These are phyloP conservation scores for Medicago truncatula DNA, from an alignment of 306 rosid species.

Conservation along the genomic window MtrunA17r5.0-ANR NC_053043.1:38909001-38909500, in stretches of 20 bases:
- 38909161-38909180: constrained; percentile 19
- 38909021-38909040: neutral
- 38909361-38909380: constrained; percentile 86
- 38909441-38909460: constrained; percentile 47
- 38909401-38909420: constrained; percentile 71
- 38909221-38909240: constrained; percentile 96
- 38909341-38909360: constrained; percentile 83
- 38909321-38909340: constrained; percentile 73
- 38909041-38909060: neutral
- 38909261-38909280: constrained; percentile 80
- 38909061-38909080: neutral
- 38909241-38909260: constrained; percentile 83
- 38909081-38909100: neutral
- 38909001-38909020: neutral
- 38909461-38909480: constrained; percentile 53
- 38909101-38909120: neutral
- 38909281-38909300: constrained; percentile 67
- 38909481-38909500: constrained; percentile 56
- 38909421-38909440: constrained; percentile 59
- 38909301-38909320: constrained; percentile 78
- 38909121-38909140: neutral
- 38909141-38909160: neutral
- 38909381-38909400: constrained; percentile 90
- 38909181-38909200: constrained; percentile 76
- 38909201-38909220: constrained; percentile 90